Evolutionary conservation across 2,329 filamentous ascomycete species (phyloP).

Genomic region (Neocatenulostroma microsporum): DNA sequence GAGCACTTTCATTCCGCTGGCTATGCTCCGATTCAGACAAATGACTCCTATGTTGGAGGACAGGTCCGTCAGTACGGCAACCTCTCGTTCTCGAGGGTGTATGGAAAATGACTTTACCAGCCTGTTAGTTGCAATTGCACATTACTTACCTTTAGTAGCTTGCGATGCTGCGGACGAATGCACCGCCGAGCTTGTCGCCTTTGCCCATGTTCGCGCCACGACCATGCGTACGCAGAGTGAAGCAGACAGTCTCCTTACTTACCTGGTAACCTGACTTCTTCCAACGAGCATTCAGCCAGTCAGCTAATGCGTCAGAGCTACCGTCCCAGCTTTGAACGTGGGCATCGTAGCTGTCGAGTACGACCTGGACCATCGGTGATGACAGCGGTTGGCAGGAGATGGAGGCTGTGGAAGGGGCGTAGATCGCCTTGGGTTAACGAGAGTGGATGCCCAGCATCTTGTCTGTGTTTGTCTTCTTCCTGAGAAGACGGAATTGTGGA

Average conservation of each 20-base stretch:
- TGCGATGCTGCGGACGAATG: too few relatives aligned
- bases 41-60: constrained; percentile 31
- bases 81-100: constrained; percentile 30
- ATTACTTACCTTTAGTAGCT: too few relatives aligned
- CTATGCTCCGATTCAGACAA: constrained; percentile 27
- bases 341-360: constrained; percentile 17
- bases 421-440: constrained; percentile 1
- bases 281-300: constrained; percentile 24
- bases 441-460: constrained; percentile 9
- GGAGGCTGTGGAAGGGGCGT: constrained; percentile 8
- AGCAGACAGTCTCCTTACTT: constrained; percentile 17
- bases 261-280: constrained; percentile 21
- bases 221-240: constrained; percentile 15
- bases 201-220: constrained; percentile 15
- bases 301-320: constrained; percentile 20
- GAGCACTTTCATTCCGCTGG: constrained; percentile 20
- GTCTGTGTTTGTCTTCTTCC: neutral
- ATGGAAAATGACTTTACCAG: too few relatives aligned
- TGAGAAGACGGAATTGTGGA: too few relatives aligned
- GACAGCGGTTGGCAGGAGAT: constrained; percentile 10
- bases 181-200: constrained; percentile 12
- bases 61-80: constrained; percentile 26
- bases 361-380: constrained; percentile 13
- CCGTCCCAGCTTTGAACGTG: constrained; percentile 16
- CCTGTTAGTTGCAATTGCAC: too few relatives aligned